These are phyloP conservation scores for Abelmoschus esculentus DNA, from an alignment of 345 rosid species.

Conservation along the genomic window DNA sequence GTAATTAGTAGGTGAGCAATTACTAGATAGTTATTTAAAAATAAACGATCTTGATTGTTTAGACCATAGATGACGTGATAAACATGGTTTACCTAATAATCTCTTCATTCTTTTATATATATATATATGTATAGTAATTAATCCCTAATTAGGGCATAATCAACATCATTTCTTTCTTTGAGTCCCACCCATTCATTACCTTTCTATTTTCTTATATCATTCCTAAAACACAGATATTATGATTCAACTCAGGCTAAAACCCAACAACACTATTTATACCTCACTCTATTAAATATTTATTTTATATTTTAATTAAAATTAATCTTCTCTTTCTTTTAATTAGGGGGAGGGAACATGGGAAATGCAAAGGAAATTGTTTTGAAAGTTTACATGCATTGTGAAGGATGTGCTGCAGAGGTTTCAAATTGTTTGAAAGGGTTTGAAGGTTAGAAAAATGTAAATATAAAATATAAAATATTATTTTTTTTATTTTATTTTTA, in stretches of 20 bases:
- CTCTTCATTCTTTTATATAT: no score
- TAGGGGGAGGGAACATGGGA: neutral
- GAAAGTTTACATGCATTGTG: slow-evolving; percentile 64
- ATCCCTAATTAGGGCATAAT: neutral
- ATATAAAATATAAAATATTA: no score
- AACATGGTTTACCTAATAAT: no score
- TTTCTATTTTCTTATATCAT: neutral
- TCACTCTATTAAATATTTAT: neutral
- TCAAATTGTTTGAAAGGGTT: slow-evolving; percentile 41
- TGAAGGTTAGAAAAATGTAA: slow-evolving; percentile 29
- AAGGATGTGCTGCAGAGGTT: slow-evolving; percentile 51
- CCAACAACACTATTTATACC: neutral
- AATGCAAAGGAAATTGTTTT: slow-evolving; percentile 22
- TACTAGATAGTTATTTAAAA: no score
- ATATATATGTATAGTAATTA: neutral
- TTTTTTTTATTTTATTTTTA: no score
- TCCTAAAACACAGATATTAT: neutral
- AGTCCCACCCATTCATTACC: neutral
- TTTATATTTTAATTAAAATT: neutral
- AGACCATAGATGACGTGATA: no score
- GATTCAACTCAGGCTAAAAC: no score
- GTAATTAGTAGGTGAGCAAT: no score
- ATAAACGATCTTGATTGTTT: no score
- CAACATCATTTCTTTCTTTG: neutral
- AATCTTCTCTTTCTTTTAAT: neutral